Evolutionary conservation across 2,329 filamentous ascomycete genomes (phyloP).

Genomic region (Colletotrichum zoysiae): DNA sequence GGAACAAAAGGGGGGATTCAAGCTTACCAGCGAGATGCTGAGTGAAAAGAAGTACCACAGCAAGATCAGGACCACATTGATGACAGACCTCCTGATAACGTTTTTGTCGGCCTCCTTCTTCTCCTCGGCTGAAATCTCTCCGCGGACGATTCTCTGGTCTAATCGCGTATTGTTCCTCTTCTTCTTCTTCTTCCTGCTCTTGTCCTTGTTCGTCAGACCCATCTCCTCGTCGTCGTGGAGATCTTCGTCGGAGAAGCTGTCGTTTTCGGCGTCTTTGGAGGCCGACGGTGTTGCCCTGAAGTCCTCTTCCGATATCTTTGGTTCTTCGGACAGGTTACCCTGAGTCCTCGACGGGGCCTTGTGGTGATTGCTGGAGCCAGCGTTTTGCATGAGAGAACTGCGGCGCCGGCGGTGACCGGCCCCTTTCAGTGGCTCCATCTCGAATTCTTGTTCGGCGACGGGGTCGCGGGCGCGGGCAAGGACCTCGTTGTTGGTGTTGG

Average conservation of each 20-base stretch:
- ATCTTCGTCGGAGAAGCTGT: constrained; percentile 77
- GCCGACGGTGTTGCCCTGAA: constrained; percentile 43
- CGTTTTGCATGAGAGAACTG: constrained; percentile 65
- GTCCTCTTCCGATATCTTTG: constrained; percentile 62
- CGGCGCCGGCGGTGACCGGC: constrained; percentile 67
- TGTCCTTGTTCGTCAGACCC: constrained; percentile 81
- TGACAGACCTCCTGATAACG: constrained; percentile 74
- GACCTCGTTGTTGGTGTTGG: background rate
- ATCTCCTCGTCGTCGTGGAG: constrained; percentile 90
- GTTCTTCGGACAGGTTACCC: constrained; percentile 53
- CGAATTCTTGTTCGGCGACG: constrained; percentile 57
- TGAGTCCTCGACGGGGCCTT: constrained; percentile 48
- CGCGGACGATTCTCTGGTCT: constrained; percentile 76
- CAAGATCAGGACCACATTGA: constrained; percentile 85
- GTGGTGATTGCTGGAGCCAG: constrained; percentile 44
- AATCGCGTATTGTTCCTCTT: constrained; percentile 76
- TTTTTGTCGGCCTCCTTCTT: constrained; percentile 81
- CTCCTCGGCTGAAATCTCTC: constrained; percentile 76
- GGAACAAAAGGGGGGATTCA: constrained; percentile 41
- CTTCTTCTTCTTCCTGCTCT: constrained; percentile 74
- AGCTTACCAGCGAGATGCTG: constrained; percentile 86
- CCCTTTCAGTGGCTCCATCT: constrained; percentile 66
- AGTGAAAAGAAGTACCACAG: constrained; percentile 94
- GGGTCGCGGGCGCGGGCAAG: constrained; percentile 5
- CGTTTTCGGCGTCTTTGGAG: constrained; percentile 57